phyloP scores from a whole-genome alignment of 2,329 filamentous ascomycete genomes.

The Hysterium pulicare region DNA sequence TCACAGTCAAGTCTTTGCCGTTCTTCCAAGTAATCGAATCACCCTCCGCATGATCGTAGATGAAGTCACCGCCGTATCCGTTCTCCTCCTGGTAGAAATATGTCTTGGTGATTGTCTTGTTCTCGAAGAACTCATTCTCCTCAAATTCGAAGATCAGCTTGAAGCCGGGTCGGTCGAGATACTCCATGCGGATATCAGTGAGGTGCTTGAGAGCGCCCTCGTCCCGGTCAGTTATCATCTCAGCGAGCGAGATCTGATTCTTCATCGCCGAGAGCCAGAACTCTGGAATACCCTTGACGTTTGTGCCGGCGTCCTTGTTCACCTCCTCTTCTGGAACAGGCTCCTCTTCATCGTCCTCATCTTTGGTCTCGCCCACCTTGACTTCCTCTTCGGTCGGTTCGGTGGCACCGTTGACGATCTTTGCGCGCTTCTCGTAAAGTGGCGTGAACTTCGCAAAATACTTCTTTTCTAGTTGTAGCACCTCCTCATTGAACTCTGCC shows the following conservation, averaged over 20 bases:
- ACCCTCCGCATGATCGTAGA: constrained; percentile 98
- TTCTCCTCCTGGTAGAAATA: constrained; percentile 99
- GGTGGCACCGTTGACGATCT: constrained; percentile 80
- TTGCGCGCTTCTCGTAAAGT: constrained; percentile 89
- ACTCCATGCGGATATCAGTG: constrained; percentile 96
- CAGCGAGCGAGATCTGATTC: constrained; percentile 94
- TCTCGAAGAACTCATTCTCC: constrained; percentile 94
- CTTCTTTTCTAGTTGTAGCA: constrained; percentile 97
- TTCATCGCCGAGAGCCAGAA: constrained; percentile 99
- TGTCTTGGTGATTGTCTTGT: constrained; percentile 96
- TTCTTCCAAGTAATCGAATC: constrained; percentile 97
- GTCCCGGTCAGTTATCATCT: constrained; percentile 98
- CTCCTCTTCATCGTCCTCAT: constrained; percentile 65
- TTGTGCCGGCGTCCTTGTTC: constrained; percentile 54
- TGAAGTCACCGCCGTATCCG: constrained; percentile 97
- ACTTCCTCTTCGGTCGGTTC: constrained; percentile 89
- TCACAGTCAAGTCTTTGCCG: constrained; percentile 88
- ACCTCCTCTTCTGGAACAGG: constrained; percentile 52
- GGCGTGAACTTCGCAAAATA: constrained; percentile 99
- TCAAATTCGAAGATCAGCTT: constrained; percentile 95
- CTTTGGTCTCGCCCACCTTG: constrained; percentile 76
- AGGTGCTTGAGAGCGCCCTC: constrained; percentile 89
- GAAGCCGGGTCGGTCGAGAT: constrained; percentile 97
- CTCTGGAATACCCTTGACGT: constrained; percentile 83
- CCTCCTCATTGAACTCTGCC: constrained; percentile 97